phyloP scores from a whole-genome alignment of 1,284 basidiomycete species.

The Moesziomyces parantarcticus region DNA sequence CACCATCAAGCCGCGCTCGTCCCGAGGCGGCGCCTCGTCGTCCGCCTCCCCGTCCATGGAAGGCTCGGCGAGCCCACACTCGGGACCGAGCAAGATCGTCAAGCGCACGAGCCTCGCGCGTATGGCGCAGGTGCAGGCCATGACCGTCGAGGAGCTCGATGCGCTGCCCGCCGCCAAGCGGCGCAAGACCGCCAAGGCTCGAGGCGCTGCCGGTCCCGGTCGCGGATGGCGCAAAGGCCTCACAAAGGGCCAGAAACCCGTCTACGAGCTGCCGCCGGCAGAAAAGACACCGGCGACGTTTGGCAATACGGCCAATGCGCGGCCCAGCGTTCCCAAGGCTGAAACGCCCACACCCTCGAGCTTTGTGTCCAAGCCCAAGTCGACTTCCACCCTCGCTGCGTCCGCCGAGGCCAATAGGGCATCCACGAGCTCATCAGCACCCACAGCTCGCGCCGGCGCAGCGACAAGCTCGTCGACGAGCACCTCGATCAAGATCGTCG shows the following conservation, averaged over 20 bases:
- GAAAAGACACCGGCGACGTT: constrained; percentile 46
- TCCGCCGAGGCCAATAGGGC: neutral
- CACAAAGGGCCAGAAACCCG: constrained; percentile 65
- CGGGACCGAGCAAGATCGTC: constrained; percentile 10
- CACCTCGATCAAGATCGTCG: constrained; percentile 39
- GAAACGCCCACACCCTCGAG: constrained; percentile 20
- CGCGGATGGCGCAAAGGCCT: constrained; percentile 65
- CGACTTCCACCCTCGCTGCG: constrained; percentile 9
- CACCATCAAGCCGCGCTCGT: constrained; percentile 40
- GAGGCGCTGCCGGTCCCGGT: constrained; percentile 64
- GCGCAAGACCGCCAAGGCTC: constrained; percentile 60
- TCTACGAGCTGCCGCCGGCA: constrained; percentile 55
- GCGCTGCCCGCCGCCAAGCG: constrained; percentile 65
- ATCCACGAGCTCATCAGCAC: neutral
- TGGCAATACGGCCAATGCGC: constrained; percentile 29
- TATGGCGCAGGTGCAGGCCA: constrained; percentile 27
- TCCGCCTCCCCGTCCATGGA: constrained; percentile 37
- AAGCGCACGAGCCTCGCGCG: constrained; percentile 22
- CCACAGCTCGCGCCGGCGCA: neutral
- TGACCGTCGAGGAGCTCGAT: constrained; percentile 63
- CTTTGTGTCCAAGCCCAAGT: constrained; percentile 9
- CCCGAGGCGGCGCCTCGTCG: constrained; percentile 7
- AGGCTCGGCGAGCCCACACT: constrained; percentile 31
- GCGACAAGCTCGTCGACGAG: neutral
- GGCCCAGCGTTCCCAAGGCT: constrained; percentile 21